Evolutionary conservation across 257 asterid genomes (phyloP), one percentile per base, ranked within the genome.

Genomic region (Sherardia arvensis): DNA sequence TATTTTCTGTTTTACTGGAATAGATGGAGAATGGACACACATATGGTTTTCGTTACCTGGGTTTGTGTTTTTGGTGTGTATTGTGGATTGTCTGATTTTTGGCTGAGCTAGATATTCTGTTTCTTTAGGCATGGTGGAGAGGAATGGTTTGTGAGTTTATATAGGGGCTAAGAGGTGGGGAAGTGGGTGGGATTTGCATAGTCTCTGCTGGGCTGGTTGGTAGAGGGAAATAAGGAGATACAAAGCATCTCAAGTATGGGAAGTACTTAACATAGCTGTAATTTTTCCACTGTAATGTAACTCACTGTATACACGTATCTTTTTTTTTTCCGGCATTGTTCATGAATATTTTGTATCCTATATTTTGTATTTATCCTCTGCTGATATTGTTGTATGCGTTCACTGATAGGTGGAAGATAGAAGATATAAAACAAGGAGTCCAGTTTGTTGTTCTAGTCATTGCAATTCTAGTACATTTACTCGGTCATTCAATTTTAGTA

Each of bases 321-420:
- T 4, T 25, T 29, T 58, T 7, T 7, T 58, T 14, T 28, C 38
- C 0, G 20, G 3, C 23, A 12, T 1, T 57, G 23, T 56, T 56
- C 32, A 8, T 21, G 4, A 57, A 5, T 15, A 14, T 5, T 28
- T 28, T 28, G 22, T 28, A 29, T 8, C 6, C 34, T 12, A 55
- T 15, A 2, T 55, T 17, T 53, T 30, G 1, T 58, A 28, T 58
- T 57, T 15, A 21, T 57, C 8, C 15, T 58, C 5, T 58, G 25
- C 25, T 20, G 15, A 17, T 15, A 29, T 58, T 18, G 43, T 30
- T 8, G 30, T 58, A 10, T 54, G 25, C 21, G 3, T 30, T 28
- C 29, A 43, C 62, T 58, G 62, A 17, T 34, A 58, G 62, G 62
- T 58, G 33, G 62, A 34, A 29, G 43, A 29, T 33, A 58, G 23